Conservation (phyloP, 345 rosid genomes). For the Physaria fendleri region DNA sequence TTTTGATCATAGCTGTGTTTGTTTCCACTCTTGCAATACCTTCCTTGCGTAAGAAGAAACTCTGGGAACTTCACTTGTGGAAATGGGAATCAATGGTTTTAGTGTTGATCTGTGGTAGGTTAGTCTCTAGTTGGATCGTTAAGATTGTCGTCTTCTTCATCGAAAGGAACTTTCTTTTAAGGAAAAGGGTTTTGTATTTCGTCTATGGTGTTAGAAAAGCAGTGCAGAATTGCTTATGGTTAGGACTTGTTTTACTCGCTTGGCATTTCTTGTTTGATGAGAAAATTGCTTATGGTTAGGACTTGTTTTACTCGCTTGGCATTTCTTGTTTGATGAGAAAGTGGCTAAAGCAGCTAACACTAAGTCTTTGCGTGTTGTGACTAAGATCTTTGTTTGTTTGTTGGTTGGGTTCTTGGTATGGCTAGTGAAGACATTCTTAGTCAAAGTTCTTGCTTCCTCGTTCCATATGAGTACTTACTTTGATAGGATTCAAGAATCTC, state of each 20-base stretch:
- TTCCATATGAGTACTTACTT: slow-evolving; percentile 70
- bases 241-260: slow-evolving; percentile 55
- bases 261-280: slow-evolving; percentile 59
- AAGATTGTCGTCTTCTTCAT: slow-evolving; percentile 48
- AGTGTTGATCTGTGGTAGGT: slow-evolving; percentile 64
- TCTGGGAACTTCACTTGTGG: slow-evolving; percentile 50
- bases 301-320: slow-evolving; percentile 59
- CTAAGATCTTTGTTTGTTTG: slow-evolving; percentile 49
- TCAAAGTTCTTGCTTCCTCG: slow-evolving; percentile 61
- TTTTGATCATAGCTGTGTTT: slow-evolving; percentile 37
- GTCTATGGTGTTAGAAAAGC: slow-evolving; percentile 59
- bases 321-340: slow-evolving; percentile 47
- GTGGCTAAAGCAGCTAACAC: slow-evolving; percentile 35
- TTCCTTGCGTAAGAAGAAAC: slow-evolving; percentile 21
- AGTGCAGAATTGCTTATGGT: slow-evolving; percentile 63
- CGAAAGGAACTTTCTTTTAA: slow-evolving; percentile 58
- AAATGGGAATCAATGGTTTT: slow-evolving; percentile 61
- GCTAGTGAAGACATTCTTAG: slow-evolving; percentile 59
- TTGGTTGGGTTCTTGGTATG: slow-evolving; percentile 49
- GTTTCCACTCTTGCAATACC: slow-evolving; percentile 41
- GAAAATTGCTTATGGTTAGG: slow-evolving; percentile 59
- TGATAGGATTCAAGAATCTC: slow-evolving; percentile 65
- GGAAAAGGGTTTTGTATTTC: slow-evolving; percentile 62
- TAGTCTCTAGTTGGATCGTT: slow-evolving; percentile 64
- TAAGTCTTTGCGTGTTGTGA: slow-evolving; percentile 31